A percentile compares a stretch with the other conserved stretches of the same genome.
Evolutionary conservation across 257 asterid genomes (phyloP).

Genomic region (Penstemon barbatus): DNA sequence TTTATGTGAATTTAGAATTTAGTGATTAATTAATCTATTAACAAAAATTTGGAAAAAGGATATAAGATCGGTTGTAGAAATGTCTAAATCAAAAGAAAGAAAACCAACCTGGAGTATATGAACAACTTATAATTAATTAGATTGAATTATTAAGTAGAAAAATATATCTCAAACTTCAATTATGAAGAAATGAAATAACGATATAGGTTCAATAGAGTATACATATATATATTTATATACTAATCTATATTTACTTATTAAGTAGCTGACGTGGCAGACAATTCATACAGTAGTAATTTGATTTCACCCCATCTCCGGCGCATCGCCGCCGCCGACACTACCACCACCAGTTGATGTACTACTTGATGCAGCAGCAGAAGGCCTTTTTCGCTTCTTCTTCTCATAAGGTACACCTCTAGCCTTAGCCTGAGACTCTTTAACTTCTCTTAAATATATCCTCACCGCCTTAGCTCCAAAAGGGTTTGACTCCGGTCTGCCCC

Average conservation of each 20-base stretch:
- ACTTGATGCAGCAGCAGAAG: constrained; percentile 7
- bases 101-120: too few species aligned
- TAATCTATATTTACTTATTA: neutral
- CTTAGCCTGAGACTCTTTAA: constrained; percentile 42
- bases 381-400: constrained; percentile 46
- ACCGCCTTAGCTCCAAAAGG: constrained; percentile 51
- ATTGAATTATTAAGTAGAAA: too few species aligned
- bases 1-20: too few species aligned
- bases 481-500: constrained; percentile 39
- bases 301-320: constrained; percentile 9
- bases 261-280: constrained; percentile 14
- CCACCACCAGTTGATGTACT: neutral
- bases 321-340: neutral
- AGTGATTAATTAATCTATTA: too few species aligned
- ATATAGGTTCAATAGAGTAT: too few species aligned
- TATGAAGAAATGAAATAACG: too few species aligned
- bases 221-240: too few species aligned
- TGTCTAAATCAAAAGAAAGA: too few species aligned
- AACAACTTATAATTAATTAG: too few species aligned
- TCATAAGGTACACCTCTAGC: constrained; percentile 49
- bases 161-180: too few species aligned
- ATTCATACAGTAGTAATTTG: neutral
- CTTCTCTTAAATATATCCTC: constrained; percentile 47
- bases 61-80: too few species aligned
- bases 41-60: too few species aligned